Percentiles rank a stretch among this genome's conserved stretches.
These are phyloP conservation scores for Chlorella sp. DNA, from an alignment of 139 green algal genomes.

Conservation along the genomic window DNA sequence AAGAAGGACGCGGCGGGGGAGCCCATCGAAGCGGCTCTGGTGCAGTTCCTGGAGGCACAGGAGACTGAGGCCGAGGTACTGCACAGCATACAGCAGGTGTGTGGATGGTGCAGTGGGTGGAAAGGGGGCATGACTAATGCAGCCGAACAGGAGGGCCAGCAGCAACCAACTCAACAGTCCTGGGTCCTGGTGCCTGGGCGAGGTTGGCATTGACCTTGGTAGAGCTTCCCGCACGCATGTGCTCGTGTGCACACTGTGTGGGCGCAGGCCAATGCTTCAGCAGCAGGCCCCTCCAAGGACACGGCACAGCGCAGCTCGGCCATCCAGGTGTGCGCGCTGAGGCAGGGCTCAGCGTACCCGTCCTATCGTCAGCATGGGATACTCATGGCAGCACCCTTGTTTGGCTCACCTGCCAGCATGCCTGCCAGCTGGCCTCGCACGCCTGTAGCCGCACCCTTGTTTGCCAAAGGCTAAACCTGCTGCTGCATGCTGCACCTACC, in stretches of 20 bases:
- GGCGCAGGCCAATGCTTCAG: too few relatives aligned
- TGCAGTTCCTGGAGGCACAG: conserved; percentile 2
- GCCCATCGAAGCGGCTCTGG: neutral
- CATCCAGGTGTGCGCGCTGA: too few relatives aligned
- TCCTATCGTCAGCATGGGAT: neutral
- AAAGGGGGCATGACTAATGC: neutral
- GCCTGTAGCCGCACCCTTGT: too few relatives aligned
- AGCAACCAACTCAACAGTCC: too few relatives aligned
- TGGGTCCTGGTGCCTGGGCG: too few relatives aligned
- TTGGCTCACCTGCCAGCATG: neutral
- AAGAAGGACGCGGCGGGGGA: neutral
- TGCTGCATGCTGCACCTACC: neutral
- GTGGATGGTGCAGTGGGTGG: neutral
- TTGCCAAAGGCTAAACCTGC: too few relatives aligned
- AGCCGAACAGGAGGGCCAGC: neutral
- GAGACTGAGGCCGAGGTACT: neutral
- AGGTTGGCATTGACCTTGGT: too few relatives aligned
- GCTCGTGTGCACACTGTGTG: neutral
- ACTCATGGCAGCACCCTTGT: neutral
- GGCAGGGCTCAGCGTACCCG: too few relatives aligned
- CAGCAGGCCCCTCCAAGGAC: too few relatives aligned
- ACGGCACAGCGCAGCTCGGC: too few relatives aligned
- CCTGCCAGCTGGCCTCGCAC: neutral
- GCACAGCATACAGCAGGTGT: neutral
- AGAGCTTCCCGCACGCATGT: too few relatives aligned